Evolutionary conservation across 345 rosid genomes (phyloP), one percentile per base, ranked within the genome.

Genomic region (Hirschfeldia incana): DNA sequence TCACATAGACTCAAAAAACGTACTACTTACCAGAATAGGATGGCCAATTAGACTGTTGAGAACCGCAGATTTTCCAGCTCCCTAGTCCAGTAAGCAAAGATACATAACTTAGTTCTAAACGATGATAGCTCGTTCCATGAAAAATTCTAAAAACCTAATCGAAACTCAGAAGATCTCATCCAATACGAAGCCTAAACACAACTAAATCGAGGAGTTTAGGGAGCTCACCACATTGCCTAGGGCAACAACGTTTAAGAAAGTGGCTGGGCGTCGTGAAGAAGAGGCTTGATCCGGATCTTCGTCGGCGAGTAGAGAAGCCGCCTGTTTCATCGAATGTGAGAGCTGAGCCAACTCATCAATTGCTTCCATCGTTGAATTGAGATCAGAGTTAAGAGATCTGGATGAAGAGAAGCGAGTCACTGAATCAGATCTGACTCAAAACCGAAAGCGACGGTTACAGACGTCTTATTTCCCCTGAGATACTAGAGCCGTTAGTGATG

Each of bases 31-130:
- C 89, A 96, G 81, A 63, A 96, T 86, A 66, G 98, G 97, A 85
- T 96, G 98, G 67, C 99, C 99, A 74, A 96, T 87, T 15, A 96
- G 80, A 89, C 99, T 96, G 81, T 96, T 96, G 69, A 96, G 80
- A 66, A 85, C 87, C 6, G 97, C 99, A 82, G 99, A 96, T 82
- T 96, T 96, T 64, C 99, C 99, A 75, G 99, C 97, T 82, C 99
- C 99, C 99, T 93, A 88, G 49, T 71, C 33, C 78, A 83, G 15
- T 32, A 70, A 33, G 36, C 36, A 70, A 69, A 74, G 10, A 73
- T 53, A 74, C 53, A 69, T 12, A 62, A 37, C 29, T 21, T 21
- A 33, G 37, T 6, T 37, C 13, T 39, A 39, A 39, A 39, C 57
- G 16, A 49, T 49, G 17, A 49, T 4, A 13, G 3, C 17, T n/a